These are phyloP conservation scores for Thalassiosira oceanica DNA, from an alignment of 352 stramenopile genomes.

Conservation along the genomic window DNA sequence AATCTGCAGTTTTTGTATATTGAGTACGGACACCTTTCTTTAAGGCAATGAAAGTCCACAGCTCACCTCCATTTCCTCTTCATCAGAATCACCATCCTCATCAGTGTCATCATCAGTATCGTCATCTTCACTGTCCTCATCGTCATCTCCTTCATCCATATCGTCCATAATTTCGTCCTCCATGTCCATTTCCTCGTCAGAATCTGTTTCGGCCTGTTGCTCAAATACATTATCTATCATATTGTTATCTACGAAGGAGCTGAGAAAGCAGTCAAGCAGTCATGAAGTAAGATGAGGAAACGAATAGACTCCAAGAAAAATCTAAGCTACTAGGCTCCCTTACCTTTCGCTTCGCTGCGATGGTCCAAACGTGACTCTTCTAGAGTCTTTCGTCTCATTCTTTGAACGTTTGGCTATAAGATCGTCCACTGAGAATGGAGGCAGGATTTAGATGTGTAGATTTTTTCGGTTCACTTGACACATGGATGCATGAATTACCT, in stretches of 20 bases:
- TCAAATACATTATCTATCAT: slow-evolving; percentile 41
- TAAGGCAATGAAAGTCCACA: no score
- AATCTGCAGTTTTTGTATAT: no score
- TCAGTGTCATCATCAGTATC: slow-evolving; percentile 23
- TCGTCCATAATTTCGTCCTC: slow-evolving; percentile 17
- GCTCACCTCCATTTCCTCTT: slow-evolving; percentile 28
- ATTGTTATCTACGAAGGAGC: slow-evolving; percentile 4
- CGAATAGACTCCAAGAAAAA: no score
- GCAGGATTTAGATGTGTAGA: no score
- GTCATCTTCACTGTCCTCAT: slow-evolving; percentile 25
- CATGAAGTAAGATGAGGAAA: no score
- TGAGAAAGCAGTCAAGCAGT: no score
- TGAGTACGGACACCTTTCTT: no score
- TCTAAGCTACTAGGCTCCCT: no score
- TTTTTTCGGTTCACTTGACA: no score
- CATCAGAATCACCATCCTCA: background rate
- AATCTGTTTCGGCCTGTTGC: slow-evolving; percentile 26
- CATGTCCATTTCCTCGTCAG: slow-evolving; percentile 18
- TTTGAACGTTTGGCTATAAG: no score
- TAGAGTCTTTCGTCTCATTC: slow-evolving; percentile 42
- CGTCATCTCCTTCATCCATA: slow-evolving; percentile 32
- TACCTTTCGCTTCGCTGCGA: slow-evolving; percentile 28
- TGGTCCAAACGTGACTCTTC: slow-evolving; percentile 42
- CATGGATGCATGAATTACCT: no score
- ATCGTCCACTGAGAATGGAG: no score